Conservation (phyloP, 192 early-diverging fungal species). For the Gamsiella multidivaricata region DNA sequence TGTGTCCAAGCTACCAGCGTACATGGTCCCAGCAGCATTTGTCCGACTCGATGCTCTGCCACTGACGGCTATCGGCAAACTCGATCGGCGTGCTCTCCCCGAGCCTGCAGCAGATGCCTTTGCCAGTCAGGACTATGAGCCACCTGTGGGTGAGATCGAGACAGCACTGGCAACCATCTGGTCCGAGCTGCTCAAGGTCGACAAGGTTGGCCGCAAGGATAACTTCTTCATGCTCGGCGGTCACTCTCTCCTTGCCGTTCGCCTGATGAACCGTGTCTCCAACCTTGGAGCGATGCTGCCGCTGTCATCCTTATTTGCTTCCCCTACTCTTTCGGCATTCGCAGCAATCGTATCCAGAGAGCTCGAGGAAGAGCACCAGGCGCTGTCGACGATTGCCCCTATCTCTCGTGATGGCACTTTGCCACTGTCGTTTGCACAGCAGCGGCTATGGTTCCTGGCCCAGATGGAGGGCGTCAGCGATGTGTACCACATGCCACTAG, state of each 20-base stretch:
- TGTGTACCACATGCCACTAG: neutral
- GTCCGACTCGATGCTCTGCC: too few relatives aligned
- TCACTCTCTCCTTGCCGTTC: constrained; percentile 1
- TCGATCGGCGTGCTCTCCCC: too few relatives aligned
- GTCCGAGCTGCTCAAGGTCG: constrained; percentile 1
- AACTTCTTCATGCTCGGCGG: constrained; percentile 13
- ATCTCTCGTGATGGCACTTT: neutral
- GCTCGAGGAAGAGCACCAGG: neutral
- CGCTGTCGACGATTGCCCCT: neutral
- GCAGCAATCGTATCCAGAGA: neutral
- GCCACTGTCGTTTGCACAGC: neutral
- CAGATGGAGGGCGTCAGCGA: neutral
- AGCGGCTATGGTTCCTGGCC: too few relatives aligned
- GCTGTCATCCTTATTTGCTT: neutral
- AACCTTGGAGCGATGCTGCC: neutral
- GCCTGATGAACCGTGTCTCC: neutral
- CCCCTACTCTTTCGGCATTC: neutral
- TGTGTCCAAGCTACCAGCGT: too few relatives aligned
- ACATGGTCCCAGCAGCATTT: too few relatives aligned
- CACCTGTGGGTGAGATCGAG: too few relatives aligned
- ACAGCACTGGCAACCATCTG: too few relatives aligned
- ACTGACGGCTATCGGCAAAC: too few relatives aligned
- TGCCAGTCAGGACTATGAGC: too few relatives aligned
- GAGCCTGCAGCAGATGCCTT: too few relatives aligned
- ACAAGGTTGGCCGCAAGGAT: neutral